These are phyloP conservation scores for Calendula officinalis DNA, from an alignment of 129 eudicot genomes.

Conservation along the genomic window DNA sequence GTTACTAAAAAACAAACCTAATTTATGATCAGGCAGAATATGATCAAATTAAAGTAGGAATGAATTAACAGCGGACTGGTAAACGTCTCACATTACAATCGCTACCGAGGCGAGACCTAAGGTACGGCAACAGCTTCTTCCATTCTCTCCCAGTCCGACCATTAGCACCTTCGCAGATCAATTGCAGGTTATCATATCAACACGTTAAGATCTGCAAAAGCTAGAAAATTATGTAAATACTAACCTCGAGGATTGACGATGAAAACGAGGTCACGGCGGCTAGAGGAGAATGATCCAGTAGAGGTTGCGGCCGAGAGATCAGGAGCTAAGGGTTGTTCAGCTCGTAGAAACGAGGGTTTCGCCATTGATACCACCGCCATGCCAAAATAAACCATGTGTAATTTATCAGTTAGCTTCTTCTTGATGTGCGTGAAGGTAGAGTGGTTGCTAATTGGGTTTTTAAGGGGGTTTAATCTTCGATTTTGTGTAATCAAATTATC, in stretches of 20 bases:
- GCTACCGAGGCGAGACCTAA: conserved; percentile 79
- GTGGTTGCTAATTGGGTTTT: background rate
- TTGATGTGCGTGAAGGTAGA: conserved; percentile 14
- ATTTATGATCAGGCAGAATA: background rate
- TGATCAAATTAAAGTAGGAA: background rate
- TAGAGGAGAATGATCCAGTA: conserved; percentile 44
- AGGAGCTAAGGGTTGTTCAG: conserved; percentile 44
- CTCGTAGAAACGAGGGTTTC: conserved; percentile 53
- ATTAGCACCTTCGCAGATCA: conserved; percentile 72
- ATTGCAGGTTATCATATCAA: conserved; percentile 17
- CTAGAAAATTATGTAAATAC: background rate
- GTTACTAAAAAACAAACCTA: conserved; percentile 5
- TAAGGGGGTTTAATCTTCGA: background rate
- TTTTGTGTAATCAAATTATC: no score
- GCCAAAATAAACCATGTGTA: conserved; percentile 33
- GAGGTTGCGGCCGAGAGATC: conserved; percentile 55
- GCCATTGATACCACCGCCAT: conserved; percentile 51
- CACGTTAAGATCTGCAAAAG: background rate
- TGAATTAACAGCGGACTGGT: background rate
- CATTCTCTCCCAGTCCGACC: conserved; percentile 90
- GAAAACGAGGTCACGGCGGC: conserved; percentile 89
- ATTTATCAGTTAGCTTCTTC: background rate
- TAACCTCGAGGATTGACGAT: conserved; percentile 89
- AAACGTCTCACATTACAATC: conserved; percentile 67
- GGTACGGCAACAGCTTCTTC: conserved; percentile 85